phyloP scores from a whole-genome alignment of 2,329 filamentous ascomycete genomes.

The Xylaria sp. region DNA sequence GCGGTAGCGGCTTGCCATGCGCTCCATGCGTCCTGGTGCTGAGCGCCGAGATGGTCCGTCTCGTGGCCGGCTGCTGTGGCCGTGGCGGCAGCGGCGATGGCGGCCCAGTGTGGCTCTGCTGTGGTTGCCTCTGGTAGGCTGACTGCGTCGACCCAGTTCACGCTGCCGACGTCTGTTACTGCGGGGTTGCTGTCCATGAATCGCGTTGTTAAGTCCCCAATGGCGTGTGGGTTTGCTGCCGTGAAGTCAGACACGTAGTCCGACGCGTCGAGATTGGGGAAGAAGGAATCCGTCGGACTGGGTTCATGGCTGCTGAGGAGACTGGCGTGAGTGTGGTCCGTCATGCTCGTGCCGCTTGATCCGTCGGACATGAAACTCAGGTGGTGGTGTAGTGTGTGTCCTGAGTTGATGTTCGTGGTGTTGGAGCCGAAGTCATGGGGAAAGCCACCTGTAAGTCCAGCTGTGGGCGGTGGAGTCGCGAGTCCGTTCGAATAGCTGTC shows the following conservation, averaged over 20 bases:
- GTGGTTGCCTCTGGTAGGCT: conserved; percentile 16
- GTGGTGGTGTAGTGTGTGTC: conserved; percentile 47
- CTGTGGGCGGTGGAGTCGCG: conserved; percentile 67
- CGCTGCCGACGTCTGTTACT: conserved; percentile 21
- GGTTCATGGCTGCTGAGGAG: conserved; percentile 30
- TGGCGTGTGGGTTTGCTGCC: conserved; percentile 22
- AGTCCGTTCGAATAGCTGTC: conserved; percentile 64
- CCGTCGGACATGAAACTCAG: conserved; percentile 53
- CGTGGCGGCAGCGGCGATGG: conserved; percentile 29
- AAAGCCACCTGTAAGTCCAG: conserved; percentile 60
- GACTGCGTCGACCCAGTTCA: conserved; percentile 41
- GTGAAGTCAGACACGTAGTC: conserved; percentile 37
- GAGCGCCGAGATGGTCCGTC: conserved; percentile 18
- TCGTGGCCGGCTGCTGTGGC: conserved; percentile 32
- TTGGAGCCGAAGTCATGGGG: conserved; percentile 56
- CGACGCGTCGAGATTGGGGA: conserved; percentile 45
- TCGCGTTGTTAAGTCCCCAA: conserved; percentile 32
- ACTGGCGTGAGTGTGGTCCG: conserved; percentile 42
- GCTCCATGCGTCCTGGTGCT: conserved; percentile 41
- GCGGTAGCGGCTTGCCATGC: conserved; percentile 29
- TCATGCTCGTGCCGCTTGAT: conserved; percentile 48
- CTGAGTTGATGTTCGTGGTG: conserved; percentile 39
- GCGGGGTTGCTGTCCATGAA: conserved; percentile 26
- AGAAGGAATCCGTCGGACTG: conserved; percentile 45
- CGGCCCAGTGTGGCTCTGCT: conserved; percentile 42